Evolutionary conservation across 2,329 filamentous ascomycete species (phyloP).

Genomic region (Herpotrichia juniperi): DNA sequence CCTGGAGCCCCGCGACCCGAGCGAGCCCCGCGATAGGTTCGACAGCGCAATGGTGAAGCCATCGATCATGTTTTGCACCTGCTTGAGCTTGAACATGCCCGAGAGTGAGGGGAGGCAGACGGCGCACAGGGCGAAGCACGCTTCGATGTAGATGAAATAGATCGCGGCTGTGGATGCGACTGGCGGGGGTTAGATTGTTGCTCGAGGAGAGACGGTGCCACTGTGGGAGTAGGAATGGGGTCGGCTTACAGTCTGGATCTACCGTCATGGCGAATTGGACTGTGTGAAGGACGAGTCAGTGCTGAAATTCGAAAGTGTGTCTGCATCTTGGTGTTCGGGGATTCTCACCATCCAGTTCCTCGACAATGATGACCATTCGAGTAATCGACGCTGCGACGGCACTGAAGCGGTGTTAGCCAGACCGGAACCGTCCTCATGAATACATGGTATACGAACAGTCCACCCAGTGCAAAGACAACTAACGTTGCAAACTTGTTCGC

Average conservation of each 20-base stretch:
- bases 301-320: too few relatives aligned
- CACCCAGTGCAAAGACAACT: too few relatives aligned
- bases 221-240: neutral
- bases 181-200: neutral
- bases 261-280: neutral
- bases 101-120: constrained; percentile 7
- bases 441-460: neutral
- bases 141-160: constrained; percentile 12
- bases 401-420: too few relatives aligned
- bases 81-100: constrained; percentile 5
- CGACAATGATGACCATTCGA: too few relatives aligned
- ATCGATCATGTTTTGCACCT: constrained; percentile 9
- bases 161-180: constrained; percentile 9
- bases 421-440: too few relatives aligned
- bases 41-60: constrained; percentile 4
- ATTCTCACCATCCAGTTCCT: too few relatives aligned
- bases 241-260: constrained; percentile 8
- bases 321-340: too few relatives aligned
- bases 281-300: too few relatives aligned
- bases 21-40: constrained; percentile 7
- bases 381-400: too few relatives aligned
- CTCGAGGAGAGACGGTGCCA: neutral
- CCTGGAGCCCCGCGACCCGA: constrained; percentile 1
- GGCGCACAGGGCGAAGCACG: constrained; percentile 10
- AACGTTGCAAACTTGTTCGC: neutral